Conservation (phyloP, 2,329 filamentous ascomycete genomes). For the Ophiostoma populinum region DNA sequence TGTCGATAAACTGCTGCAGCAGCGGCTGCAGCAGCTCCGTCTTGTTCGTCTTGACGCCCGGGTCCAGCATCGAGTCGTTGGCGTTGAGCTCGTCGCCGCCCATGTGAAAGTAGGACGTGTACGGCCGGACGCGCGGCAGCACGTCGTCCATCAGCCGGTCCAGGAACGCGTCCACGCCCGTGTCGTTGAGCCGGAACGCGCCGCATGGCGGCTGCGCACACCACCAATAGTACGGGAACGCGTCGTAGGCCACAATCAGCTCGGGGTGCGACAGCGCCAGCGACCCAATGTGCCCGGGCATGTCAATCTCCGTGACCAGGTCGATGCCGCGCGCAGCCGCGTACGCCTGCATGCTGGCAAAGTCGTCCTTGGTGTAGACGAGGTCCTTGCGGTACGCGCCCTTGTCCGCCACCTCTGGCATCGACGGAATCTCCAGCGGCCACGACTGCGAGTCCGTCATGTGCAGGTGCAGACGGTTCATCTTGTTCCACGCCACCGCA, state of each 20-base stretch:
- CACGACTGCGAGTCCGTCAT: slow-evolving; percentile 72
- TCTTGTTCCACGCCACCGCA: slow-evolving; percentile 59
- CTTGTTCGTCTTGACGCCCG: slow-evolving; percentile 50
- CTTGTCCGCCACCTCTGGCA: slow-evolving; percentile 54
- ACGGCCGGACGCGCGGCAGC: slow-evolving; percentile 51
- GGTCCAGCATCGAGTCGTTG: slow-evolving; percentile 58
- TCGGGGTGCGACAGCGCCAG: slow-evolving; percentile 52
- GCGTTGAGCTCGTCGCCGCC: slow-evolving; percentile 77
- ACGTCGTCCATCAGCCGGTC: slow-evolving; percentile 58
- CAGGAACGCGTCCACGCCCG: slow-evolving; percentile 53
- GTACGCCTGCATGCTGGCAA: slow-evolving; percentile 52
- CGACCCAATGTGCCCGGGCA: slow-evolving; percentile 60
- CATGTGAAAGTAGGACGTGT: slow-evolving; percentile 64
- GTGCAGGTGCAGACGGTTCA: slow-evolving; percentile 70
- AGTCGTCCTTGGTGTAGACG: slow-evolving; percentile 48
- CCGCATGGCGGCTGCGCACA: slow-evolving; percentile 48
- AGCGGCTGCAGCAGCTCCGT: slow-evolving; percentile 50
- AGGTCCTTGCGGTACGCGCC: slow-evolving; percentile 55
- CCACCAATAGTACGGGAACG: slow-evolving; percentile 38
- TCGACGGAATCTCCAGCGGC: slow-evolving; percentile 61
- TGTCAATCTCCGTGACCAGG: slow-evolving; percentile 62
- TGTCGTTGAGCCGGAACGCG: slow-evolving; percentile 59
- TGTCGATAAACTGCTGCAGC: slow-evolving; percentile 60
- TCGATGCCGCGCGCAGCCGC: slow-evolving; percentile 51
- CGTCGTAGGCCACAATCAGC: slow-evolving; percentile 47